Base-by-base conservation (phyloP, 768 basidiomycete genomes). In the Lactifluus echinatus region DNA sequence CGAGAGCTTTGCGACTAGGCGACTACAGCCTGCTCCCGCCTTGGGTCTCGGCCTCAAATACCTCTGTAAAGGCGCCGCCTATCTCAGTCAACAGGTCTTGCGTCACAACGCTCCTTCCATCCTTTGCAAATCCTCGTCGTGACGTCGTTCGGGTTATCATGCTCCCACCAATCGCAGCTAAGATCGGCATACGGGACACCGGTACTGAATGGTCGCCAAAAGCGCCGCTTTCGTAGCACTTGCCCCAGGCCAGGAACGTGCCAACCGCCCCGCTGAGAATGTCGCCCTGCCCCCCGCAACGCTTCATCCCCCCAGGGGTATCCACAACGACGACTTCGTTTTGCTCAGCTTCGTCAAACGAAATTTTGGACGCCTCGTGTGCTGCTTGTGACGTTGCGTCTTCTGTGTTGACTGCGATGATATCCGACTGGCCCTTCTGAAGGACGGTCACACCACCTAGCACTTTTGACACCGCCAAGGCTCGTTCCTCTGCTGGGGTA, bases 251-350 rank as follows among this genome's bases (percentile, higher is more conserved):
- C 64, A 98, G 75, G 68, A 96, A 82, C 2, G 92, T 82, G 0
- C 93, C 96, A 10, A 93, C 86, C 43, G 79, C 76, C 12, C 96
- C 96, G 64, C 86, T 88, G 54, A 98, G 69, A 36, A 99, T 83
- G 71, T 99, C 96, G 0, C 96, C 96, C 69, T 98, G 96, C 1
- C 96, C 96, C 12, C 96, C 95, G 65, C 92, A 94, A 54, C 96
- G 75, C 73, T 95, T 95, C 64, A 90, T 64, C 1, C 95, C 93
- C 1, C 96, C 96, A 53, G 80, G 72, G 0, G 77, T 72, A 61
- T 87, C 83, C 28, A 88, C 82, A 3, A 93, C 73, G 24, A 81
- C 68, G 0, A 74, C 76, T 63, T 80, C 76, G 0, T 70, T 73
- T 10, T 70, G 73, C 50, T 68, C 70, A 28, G 78, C 37, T 50